Evolutionary conservation across 148 eudicot genomes (phyloP).

Genomic region (Amaranthus cruentus): DNA sequence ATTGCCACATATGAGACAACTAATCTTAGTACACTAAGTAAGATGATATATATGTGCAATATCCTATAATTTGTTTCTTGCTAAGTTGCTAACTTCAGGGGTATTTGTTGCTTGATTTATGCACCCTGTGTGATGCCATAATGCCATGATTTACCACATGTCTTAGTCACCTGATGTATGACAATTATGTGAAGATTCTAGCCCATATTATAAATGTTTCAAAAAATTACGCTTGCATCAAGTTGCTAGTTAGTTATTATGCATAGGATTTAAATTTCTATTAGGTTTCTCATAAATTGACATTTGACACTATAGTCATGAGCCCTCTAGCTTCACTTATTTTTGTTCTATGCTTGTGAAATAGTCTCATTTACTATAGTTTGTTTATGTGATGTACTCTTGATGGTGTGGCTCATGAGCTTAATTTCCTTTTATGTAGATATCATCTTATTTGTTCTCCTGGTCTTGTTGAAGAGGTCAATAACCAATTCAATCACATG

Average conservation of each 20-base stretch:
- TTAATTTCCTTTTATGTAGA: too few species aligned
- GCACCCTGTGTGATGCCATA: not conserved
- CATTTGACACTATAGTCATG: not conserved
- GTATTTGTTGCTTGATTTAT: not conserved
- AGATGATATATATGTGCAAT: not conserved
- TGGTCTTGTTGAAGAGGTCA: too few species aligned
- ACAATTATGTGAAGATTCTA: not conserved
- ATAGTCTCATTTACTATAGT: not conserved
- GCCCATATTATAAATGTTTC: not conserved
- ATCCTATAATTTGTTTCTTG: not conserved
- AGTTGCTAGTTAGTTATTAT: not conserved
- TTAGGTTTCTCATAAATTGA: too few species aligned
- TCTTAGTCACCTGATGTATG: not conserved
- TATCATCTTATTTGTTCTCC: too few species aligned
- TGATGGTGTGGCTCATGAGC: too few species aligned
- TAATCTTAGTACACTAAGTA: conserved; percentile 45
- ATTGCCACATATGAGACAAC: conserved; percentile 33
- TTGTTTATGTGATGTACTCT: too few species aligned
- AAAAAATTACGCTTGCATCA: not conserved
- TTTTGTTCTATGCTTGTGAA: not conserved
- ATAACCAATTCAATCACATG: too few species aligned
- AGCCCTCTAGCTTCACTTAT: not conserved
- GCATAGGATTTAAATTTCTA: too few species aligned
- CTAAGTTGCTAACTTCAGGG: not conserved
- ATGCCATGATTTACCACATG: not conserved